Conservation (phyloP, 164 flowering plant species). For the Aristolochia californica region DNA sequence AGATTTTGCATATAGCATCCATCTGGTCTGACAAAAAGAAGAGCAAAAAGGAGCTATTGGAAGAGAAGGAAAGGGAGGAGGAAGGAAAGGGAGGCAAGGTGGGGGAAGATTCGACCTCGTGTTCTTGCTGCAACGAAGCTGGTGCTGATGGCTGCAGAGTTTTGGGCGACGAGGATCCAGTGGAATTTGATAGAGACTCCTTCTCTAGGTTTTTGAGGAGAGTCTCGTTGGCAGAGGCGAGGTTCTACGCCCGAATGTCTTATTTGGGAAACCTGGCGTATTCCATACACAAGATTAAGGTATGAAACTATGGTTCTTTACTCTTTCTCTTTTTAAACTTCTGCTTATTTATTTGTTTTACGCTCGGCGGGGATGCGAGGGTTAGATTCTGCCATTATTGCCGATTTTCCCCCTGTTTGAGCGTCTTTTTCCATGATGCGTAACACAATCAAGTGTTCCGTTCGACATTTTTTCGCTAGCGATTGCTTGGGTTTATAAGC, state of each 20-base stretch:
- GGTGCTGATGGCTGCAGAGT: constrained; percentile 13
- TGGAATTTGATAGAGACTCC: constrained; percentile 48
- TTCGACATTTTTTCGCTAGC: too few relatives aligned
- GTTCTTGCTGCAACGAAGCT: constrained; percentile 19
- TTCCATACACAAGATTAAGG: constrained; percentile 73
- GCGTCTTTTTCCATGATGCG: too few relatives aligned
- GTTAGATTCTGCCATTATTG: too few relatives aligned
- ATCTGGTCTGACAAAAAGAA: constrained; percentile 28
- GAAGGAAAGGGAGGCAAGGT: neutral
- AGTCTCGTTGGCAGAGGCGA: constrained; percentile 71
- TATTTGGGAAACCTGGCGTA: constrained; percentile 82
- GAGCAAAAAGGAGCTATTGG: constrained; percentile 1
- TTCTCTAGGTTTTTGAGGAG: constrained; percentile 60
- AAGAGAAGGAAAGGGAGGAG: neutral
- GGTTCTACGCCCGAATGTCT: constrained; percentile 68
- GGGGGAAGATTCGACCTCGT: neutral
- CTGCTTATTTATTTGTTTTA: too few relatives aligned
- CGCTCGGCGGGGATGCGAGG: too few relatives aligned
- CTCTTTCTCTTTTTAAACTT: too few relatives aligned
- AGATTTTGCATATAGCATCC: constrained; percentile 52
- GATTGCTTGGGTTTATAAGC: too few relatives aligned
- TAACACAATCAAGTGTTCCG: too few relatives aligned
- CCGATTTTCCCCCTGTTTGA: too few relatives aligned
- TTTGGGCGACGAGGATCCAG: constrained; percentile 18
- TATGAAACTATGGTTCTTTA: constrained; percentile 16